Evolutionary conservation across 2,329 filamentous ascomycete species (phyloP).

Genomic region (Fusarium begoniae): DNA sequence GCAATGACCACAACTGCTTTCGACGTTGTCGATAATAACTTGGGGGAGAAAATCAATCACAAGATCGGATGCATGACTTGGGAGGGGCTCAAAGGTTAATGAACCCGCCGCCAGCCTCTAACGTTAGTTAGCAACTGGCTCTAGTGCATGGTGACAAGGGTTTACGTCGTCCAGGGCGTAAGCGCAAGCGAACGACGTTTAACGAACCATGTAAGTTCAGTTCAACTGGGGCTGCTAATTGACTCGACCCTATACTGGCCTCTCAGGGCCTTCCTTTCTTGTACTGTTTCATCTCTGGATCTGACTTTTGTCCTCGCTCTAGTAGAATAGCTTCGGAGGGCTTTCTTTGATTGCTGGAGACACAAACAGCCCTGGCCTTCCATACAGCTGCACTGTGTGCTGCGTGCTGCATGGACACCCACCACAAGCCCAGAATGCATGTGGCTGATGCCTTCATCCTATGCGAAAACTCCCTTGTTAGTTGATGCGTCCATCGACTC

Average conservation of each 20-base stretch:
- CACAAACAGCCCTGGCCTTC: slow-evolving; percentile 2
- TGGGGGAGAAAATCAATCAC: not conserved
- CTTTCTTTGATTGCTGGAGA: slow-evolving; percentile 17
- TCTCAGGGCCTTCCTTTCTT: slow-evolving; percentile 12
- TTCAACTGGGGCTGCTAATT: slow-evolving; percentile 9
- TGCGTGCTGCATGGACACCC: not conserved
- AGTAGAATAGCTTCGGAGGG: not conserved
- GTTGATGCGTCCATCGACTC: not conserved
- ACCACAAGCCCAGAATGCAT: slow-evolving; percentile 2
- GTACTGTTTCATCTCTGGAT: slow-evolving; percentile 19
- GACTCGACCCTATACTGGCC: not conserved
- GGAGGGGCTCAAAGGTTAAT: slow-evolving; percentile 26
- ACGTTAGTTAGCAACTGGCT: not conserved
- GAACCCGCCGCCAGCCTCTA: slow-evolving; percentile 13
- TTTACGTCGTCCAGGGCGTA: slow-evolving; percentile 8
- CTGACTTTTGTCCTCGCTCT: slow-evolving; percentile 1
- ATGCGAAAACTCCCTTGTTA: slow-evolving; percentile 4
- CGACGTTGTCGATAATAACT: slow-evolving; percentile 1
- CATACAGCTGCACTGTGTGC: not conserved
- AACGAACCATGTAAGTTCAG: not conserved
- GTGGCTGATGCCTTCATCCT: slow-evolving; percentile 8
- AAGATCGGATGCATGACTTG: not conserved
- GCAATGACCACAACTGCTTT: not conserved
- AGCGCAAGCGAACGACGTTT: not conserved
- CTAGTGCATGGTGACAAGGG: slow-evolving; percentile 28